phyloP scores from a whole-genome alignment of 805 yeast species.

The Ogataea parapolymorpha region DNA sequence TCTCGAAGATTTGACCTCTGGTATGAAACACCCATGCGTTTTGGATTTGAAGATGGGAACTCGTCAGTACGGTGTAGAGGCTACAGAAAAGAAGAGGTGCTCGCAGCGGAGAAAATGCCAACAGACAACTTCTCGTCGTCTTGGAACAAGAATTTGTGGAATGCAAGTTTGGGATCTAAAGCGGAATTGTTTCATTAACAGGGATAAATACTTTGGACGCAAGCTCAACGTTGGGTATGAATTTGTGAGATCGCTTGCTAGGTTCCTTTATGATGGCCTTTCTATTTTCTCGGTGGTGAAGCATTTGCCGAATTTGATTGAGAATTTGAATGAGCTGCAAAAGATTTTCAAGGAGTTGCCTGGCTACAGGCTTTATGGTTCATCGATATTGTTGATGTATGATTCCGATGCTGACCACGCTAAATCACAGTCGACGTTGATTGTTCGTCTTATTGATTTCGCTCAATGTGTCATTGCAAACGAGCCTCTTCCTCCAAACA shows the following conservation, averaged over 20 bases:
- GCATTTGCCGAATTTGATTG: conserved; percentile 66
- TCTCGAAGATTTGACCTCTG: conserved; percentile 85
- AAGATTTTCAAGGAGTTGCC: conserved; percentile 50
- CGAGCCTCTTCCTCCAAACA: conserved; percentile 39
- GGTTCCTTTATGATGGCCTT: conserved; percentile 78
- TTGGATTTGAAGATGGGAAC: conserved; percentile 98
- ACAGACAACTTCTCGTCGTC: conserved; percentile 69
- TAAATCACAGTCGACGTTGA: conserved; percentile 21
- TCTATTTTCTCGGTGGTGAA: conserved; percentile 52
- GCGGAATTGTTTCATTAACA: conserved; percentile 49
- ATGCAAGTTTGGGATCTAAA: conserved; percentile 74
- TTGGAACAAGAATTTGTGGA: conserved; percentile 95
- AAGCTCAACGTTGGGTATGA: conserved; percentile 65
- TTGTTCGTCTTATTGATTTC: conserved; percentile 86
- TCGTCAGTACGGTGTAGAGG: conserved; percentile 96
- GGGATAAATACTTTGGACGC: conserved; percentile 94
- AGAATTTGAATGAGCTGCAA: conserved; percentile 56
- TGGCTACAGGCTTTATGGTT: conserved; percentile 89
- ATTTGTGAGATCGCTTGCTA: conserved; percentile 68
- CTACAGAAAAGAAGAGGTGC: conserved; percentile 60
- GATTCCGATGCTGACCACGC: conserved; percentile 51
- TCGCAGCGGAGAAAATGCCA: conserved; percentile 84
- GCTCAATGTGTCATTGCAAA: conserved; percentile 85
- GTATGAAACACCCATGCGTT: conserved; percentile 83
- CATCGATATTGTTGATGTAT: conserved; percentile 83